These are phyloP conservation scores for Salvia hispanica DNA, from an alignment of 257 asterid genomes.

Conservation along the genomic window DNA sequence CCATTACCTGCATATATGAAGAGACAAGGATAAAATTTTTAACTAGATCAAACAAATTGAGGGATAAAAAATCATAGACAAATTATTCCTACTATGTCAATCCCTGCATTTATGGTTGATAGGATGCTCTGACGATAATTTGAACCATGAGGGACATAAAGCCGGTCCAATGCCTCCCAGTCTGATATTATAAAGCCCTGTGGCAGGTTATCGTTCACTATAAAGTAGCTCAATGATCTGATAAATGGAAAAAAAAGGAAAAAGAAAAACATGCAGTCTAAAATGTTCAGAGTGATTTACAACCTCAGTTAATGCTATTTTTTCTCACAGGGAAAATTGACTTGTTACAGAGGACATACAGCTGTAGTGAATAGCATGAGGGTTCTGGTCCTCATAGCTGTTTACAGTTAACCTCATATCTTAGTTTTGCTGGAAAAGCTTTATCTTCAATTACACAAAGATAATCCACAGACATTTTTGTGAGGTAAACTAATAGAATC, in stretches of 20 bases:
- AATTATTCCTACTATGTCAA: constrained; percentile 67
- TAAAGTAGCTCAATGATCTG: constrained; percentile 25
- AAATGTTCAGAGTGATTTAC: not conserved
- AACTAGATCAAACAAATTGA: constrained; percentile 10
- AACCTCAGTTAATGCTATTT: not conserved
- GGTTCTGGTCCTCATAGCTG: not conserved
- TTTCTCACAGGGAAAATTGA: not conserved
- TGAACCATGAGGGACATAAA: constrained; percentile 59
- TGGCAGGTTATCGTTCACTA: constrained; percentile 26
- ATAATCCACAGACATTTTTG: too few relatives aligned
- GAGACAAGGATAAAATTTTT: constrained; percentile 16
- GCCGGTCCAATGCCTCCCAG: constrained; percentile 77
- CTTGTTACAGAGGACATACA: not conserved
- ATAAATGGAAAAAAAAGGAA: not conserved
- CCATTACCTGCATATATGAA: constrained; percentile 80
- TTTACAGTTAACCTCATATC: not conserved
- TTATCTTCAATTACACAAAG: too few relatives aligned
- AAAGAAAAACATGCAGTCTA: not conserved
- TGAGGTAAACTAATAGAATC: too few relatives aligned
- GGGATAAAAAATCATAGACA: constrained; percentile 24
- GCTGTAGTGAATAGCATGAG: constrained; percentile 1
- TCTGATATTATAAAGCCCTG: constrained; percentile 91
- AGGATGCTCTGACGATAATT: constrained; percentile 59
- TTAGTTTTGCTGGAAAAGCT: not conserved
- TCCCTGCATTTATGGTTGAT: constrained; percentile 65